Evolutionary conservation across 2,329 filamentous ascomycete genomes (phyloP), one percentile per base, ranked within the genome.

Genomic region (Macrophomina pseudophaseolina): DNA sequence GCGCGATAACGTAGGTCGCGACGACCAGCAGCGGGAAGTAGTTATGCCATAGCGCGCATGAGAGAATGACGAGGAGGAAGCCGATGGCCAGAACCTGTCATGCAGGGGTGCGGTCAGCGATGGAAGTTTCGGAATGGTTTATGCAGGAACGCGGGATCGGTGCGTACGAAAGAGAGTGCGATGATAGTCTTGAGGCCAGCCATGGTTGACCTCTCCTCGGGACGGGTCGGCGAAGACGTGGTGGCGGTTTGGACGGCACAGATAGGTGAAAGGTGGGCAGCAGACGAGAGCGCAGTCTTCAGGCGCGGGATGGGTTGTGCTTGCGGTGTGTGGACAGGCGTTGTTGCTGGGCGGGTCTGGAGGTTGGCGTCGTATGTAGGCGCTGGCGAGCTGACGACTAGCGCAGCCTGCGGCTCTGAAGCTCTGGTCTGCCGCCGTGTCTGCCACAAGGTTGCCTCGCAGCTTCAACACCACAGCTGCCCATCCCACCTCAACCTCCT

Each of bases 141-240:
- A 33, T 38, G 59, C 35, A 40, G 18, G 58, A 33, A 38, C 44
- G 23, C 58, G 58, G 56, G 58, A 30, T 18, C 42, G 11, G 48
- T 32, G 46, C 88, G 66, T 87, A 92, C 95, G 83, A 99, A 99
- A 78, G 95, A 98, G 73, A 99, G 91, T 71, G 92, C 93, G 81
- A 99, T 99, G 82, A 99, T 99, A 72, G 95, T 99, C 84, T 97
- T 98, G 76, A 99, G 90, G 79, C 95, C 95, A 74, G 95, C 93
- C 84, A 92, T 87, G 83, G 42, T 62, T 38, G 58, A 60, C 18
- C 56, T 85, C 74, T 71, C 76, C 70, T 63, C 64, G 67, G 73
- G 40, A 38, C 46, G 56, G 4, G 54, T 48, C 14, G 58, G 42
- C 58, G 54, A 60, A 54, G 42, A 40, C 44, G 63, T 56, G 35